A percentile compares a stretch with the other conserved stretches of the same genome.
These are phyloP conservation scores for Coemansia sp. DNA, from an alignment of 192 early-diverging fungal genomes.

Conservation along the genomic window DNA sequence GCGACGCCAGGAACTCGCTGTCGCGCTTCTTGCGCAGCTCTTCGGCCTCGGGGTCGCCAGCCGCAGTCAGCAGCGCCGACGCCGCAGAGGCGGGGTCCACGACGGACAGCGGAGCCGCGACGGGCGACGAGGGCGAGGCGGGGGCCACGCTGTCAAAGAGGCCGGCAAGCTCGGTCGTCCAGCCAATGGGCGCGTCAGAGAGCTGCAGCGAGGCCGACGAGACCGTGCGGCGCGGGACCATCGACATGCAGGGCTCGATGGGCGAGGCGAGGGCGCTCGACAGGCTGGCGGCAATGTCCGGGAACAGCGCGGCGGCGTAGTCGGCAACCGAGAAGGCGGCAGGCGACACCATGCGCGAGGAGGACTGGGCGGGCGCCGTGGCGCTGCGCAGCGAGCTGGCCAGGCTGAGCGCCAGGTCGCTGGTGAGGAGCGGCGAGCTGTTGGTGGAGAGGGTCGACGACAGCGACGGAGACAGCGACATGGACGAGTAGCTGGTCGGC, in stretches of 20 bases:
- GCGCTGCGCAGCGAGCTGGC: slow-evolving; percentile 34
- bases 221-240: slow-evolving; percentile 11
- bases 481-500: slow-evolving; percentile 6
- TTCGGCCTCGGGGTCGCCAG: slow-evolving; percentile 22
- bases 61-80: neutral
- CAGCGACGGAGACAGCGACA: slow-evolving; percentile 27
- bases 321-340: slow-evolving; percentile 33
- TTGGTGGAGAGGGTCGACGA: slow-evolving; percentile 24
- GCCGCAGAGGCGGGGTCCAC: neutral
- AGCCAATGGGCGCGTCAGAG: neutral
- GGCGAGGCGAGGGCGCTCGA: slow-evolving; percentile 20
- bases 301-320: slow-evolving; percentile 51
- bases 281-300: slow-evolving; percentile 33
- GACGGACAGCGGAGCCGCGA: neutral
- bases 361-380: slow-evolving; percentile 6
- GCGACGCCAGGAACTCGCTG: slow-evolving; percentile 54
- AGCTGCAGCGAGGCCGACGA: slow-evolving; percentile 28
- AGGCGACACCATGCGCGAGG: slow-evolving; percentile 6
- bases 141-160: slow-evolving; percentile 18
- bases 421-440: slow-evolving; percentile 38
- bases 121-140: neutral
- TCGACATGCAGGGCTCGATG: slow-evolving; percentile 9
- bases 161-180: slow-evolving; percentile 28
- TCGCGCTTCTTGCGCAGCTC: slow-evolving; percentile 56
- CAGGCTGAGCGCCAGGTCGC: slow-evolving; percentile 45